phyloP scores from a whole-genome alignment of 257 asterid genomes.

The Solanum ossicruentum region DNA sequence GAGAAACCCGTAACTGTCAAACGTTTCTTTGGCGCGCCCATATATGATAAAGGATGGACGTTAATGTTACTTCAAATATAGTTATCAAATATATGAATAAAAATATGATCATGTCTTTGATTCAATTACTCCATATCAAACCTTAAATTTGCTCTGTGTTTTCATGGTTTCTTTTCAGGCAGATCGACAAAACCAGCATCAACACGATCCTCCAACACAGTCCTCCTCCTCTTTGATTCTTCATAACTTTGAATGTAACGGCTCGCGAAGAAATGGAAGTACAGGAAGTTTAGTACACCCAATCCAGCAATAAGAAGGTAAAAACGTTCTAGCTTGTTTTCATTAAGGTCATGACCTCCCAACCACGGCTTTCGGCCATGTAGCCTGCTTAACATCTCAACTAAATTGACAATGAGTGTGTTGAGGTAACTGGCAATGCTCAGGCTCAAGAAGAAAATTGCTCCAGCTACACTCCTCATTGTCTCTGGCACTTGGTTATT shows the following conservation, averaged over 20 bases:
- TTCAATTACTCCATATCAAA: background rate
- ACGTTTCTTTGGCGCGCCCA: too few species aligned
- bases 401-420: constrained; percentile 35
- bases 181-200: background rate
- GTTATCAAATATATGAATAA: background rate
- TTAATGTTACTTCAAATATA: background rate
- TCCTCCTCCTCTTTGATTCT: background rate
- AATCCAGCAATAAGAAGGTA: constrained; percentile 39
- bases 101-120: background rate
- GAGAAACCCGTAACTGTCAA: too few species aligned
- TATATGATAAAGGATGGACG: background rate
- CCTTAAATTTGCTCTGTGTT: background rate
- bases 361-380: constrained; percentile 39
- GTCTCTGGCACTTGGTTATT: constrained; percentile 46
- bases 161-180: background rate
- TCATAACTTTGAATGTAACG: constrained; percentile 14
- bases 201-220: background rate
- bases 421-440: constrained; percentile 49
- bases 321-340: constrained; percentile 49
- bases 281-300: constrained; percentile 32
- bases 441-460: constrained; percentile 46
- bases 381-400: constrained; percentile 16
- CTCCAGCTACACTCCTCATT: constrained; percentile 60
- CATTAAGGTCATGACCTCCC: constrained; percentile 55
- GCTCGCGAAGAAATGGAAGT: constrained; percentile 39